Conservation (phyloP, 768 basidiomycete species). For the Russula emetica region DNA sequence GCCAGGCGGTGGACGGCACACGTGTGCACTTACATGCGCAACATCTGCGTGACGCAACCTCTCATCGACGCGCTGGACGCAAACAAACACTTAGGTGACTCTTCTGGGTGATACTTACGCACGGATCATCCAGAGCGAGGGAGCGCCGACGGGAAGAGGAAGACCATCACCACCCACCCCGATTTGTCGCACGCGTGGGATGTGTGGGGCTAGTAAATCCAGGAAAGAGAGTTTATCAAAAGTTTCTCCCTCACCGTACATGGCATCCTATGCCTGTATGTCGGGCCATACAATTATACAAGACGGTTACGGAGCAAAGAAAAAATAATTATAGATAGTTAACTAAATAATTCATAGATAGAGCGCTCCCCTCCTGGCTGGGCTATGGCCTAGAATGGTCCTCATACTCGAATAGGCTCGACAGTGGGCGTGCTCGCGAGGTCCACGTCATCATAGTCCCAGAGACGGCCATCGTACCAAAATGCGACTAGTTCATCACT, state of each 20-base stretch:
- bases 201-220: not conserved
- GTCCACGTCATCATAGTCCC: slow-evolving; percentile 22
- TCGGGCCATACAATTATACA: not conserved
- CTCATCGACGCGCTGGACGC: too few species aligned
- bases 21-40: too few species aligned
- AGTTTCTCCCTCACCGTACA: not conserved
- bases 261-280: not conserved
- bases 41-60: too few species aligned
- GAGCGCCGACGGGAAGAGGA: too few species aligned
- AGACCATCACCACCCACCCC: too few species aligned
- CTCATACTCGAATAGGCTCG: slow-evolving; percentile 4
- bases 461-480: slow-evolving; percentile 27
- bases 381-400: not conserved
- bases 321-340: not conserved
- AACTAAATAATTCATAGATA: not conserved
- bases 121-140: too few species aligned
- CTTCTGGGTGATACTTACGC: too few species aligned
- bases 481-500: slow-evolving; percentile 26
- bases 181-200: too few species aligned
- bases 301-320: not conserved
- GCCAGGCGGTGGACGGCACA: too few species aligned
- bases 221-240: not conserved
- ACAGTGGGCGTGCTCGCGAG: slow-evolving; percentile 12
- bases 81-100: too few species aligned
- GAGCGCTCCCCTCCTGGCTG: not conserved